Base-by-base conservation (phyloP, 2,329 filamentous ascomycete species). In the Lecanicillium sp. region DNA sequence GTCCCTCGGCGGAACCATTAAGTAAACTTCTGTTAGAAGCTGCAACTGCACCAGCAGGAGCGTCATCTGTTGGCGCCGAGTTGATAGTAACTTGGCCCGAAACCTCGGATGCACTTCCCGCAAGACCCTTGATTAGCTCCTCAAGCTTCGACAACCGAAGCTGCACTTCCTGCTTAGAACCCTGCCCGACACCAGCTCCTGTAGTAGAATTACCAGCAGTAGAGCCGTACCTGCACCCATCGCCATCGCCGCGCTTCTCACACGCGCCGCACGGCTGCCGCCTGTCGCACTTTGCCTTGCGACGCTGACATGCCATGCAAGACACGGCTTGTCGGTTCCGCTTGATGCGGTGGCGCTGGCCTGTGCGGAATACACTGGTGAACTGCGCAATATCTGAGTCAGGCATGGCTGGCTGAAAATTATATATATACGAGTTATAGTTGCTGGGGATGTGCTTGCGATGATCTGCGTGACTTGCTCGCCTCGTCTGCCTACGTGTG, bases 281-380 rank as follows among this genome's bases (percentile, higher is more conserved):
- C 12, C 64, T 58, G 44, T 68, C 65, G 44, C 65, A 69, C 39
- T 58, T 60, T 7, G 62, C 56, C 50, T 69, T 69, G 42, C 65
- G 62, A 15, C 50, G 51, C 44, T 66, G 65, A 41, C 65, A 69
- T 31, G 55, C 49, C 3, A 53, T 52, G 47, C 64, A 68, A 5
- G 66, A 68, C 15, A 68, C 55, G 28, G 65, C 51, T 33, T 59
- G 60, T 6, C 66, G 56, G 46, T 61, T 65, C 25, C 64, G 60
- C 49, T 56, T 61, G 41, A 59, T 52, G 28, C 57, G 55, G 29
- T 57, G 52, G 11, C 53, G 43, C 41, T 57, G 55, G 14, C 49
- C 48, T 17, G 62, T 54, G 33, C 62, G 60, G 46, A 66, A 66
- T 45, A 66, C 62, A 36, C 54, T 48, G 12, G 53, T 57, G 44